Conservation (phyloP, 2,329 filamentous ascomycete species). For the Colletotrichum liaoningense region DNA sequence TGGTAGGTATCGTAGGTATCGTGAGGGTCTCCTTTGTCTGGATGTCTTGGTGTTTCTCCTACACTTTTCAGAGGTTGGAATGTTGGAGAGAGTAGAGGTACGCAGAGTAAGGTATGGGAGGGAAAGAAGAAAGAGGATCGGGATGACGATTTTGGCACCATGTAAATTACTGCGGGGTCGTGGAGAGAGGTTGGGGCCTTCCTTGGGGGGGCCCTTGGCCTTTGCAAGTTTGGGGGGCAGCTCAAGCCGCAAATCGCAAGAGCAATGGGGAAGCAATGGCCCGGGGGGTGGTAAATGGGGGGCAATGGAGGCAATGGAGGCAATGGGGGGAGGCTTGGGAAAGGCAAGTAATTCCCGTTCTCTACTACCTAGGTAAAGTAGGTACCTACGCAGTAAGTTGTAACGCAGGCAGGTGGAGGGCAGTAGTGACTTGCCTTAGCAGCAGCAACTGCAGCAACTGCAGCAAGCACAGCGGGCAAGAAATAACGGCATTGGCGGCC, state of each 20-base stretch:
- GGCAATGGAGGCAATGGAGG: too few relatives aligned
- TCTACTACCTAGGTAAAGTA: too few relatives aligned
- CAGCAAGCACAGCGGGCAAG: neutral
- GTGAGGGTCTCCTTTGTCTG: neutral
- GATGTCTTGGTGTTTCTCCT: neutral
- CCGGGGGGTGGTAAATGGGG: too few relatives aligned
- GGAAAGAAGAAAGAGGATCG: neutral
- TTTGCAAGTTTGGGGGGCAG: too few relatives aligned
- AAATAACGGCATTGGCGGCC: constrained; percentile 2
- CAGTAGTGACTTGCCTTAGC: too few relatives aligned
- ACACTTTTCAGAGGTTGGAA: neutral
- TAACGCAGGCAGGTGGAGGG: too few relatives aligned
- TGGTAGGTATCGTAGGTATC: neutral
- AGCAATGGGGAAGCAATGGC: too few relatives aligned
- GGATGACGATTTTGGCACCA: constrained; percentile 1
- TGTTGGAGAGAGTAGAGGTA: neutral
- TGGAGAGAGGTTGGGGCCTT: neutral
- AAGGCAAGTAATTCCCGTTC: neutral
- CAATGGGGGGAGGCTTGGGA: neutral
- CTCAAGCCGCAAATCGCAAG: too few relatives aligned
- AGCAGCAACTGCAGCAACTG: too few relatives aligned
- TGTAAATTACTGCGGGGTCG: constrained; percentile 18
- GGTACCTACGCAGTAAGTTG: too few relatives aligned
- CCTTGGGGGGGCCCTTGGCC: neutral
- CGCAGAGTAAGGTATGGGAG: neutral